Evolutionary conservation across 169 alveolate genomes (phyloP).

Genomic region (Cardiosporidium cionae): DNA sequence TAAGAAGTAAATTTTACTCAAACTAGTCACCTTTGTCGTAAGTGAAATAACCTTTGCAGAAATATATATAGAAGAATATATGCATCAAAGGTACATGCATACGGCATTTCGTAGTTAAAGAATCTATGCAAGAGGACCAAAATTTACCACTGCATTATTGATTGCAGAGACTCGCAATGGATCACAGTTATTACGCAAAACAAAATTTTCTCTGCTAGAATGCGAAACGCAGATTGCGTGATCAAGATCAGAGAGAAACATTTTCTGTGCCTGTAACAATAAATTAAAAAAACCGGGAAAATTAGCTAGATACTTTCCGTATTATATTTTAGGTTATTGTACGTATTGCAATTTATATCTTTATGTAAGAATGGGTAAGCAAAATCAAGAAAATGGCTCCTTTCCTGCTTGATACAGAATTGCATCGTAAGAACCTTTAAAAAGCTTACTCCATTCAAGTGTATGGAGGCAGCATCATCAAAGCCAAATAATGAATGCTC

Average conservation of each 20-base stretch:
- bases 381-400: no score
- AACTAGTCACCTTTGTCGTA: no score
- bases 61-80: not conserved
- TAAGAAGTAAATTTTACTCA: no score
- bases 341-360: no score
- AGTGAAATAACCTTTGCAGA: not conserved
- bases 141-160: conserved; percentile 74
- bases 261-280: not conserved
- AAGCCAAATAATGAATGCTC: conserved; percentile 99
- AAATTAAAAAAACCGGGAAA: no score
- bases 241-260: conserved; percentile 64
- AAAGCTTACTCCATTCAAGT: conserved; percentile 69
- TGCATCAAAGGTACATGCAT: not conserved
- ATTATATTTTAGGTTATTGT: no score
- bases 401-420: no score
- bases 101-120: not conserved
- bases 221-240: conserved; percentile 79
- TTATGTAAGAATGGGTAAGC: no score
- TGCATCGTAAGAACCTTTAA: no score
- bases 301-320: no score
- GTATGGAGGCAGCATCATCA: conserved; percentile 86
- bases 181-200: conserved; percentile 81
- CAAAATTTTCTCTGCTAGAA: conserved; percentile 84
- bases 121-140: not conserved
- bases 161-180: conserved; percentile 83